Conservation (phyloP, 805 yeast genomes). For the Ogataea methanolica region DNA sequence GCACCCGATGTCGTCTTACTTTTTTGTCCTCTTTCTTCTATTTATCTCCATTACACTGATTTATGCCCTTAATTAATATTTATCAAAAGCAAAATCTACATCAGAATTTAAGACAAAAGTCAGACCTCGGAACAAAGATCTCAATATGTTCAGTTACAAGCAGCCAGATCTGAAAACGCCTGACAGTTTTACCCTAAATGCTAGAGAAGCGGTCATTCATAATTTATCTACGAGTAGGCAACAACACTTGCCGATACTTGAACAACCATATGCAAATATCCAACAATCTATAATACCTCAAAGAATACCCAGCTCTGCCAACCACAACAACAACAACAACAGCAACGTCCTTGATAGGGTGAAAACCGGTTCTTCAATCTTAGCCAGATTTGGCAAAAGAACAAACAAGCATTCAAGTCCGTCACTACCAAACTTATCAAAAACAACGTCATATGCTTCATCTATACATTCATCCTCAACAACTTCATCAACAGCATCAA, state of each 20-base stretch:
- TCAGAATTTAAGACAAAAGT: too few relatives aligned
- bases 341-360: constrained; percentile 7
- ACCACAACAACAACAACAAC: constrained; percentile 6
- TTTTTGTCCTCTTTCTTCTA: too few relatives aligned
- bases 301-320: background rate
- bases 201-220: constrained; percentile 20
- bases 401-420: background rate
- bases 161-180: constrained; percentile 19
- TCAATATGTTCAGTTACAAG: constrained; percentile 13
- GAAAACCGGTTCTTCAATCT: constrained; percentile 8
- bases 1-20: too few relatives aligned
- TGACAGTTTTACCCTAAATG: constrained; percentile 20
- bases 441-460: background rate
- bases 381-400: constrained; percentile 7
- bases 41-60: too few relatives aligned
- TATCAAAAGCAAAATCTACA: background rate
- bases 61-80: background rate
- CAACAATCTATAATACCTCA: background rate
- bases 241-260: background rate
- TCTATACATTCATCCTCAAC: constrained; percentile 1
- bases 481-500: constrained; percentile 1
- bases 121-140: background rate
- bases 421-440: constrained; percentile 1
- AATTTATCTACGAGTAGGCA: constrained; percentile 9
- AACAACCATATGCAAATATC: background rate